These are phyloP conservation scores for Debaryomyces nepalensis DNA, from an alignment of 1,139 yeast genomes.

Conservation along the genomic window DNA sequence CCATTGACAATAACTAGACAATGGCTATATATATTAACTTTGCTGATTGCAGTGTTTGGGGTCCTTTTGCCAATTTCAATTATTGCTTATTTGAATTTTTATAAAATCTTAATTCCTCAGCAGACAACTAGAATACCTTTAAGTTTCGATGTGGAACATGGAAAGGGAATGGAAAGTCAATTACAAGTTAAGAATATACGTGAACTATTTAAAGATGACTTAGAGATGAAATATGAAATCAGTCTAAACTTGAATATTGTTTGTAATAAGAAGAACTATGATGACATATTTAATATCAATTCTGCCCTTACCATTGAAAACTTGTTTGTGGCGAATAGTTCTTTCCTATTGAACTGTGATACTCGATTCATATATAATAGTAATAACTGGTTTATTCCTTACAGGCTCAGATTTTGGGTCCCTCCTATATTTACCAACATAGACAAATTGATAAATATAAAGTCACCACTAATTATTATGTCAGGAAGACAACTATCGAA, in stretches of 20 bases:
- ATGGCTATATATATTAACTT: slow-evolving; percentile 26
- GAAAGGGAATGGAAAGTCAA: slow-evolving; percentile 7
- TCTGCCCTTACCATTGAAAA: slow-evolving; percentile 8
- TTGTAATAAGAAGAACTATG: slow-evolving; percentile 23
- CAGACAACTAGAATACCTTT: slow-evolving; percentile 21
- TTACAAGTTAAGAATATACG: background rate
- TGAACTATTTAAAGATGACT: slow-evolving; percentile 15
- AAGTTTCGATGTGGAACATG: slow-evolving; percentile 9
- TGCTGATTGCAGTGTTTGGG: slow-evolving; percentile 22
- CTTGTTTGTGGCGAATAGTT: slow-evolving; percentile 13
- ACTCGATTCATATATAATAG: slow-evolving; percentile 30
- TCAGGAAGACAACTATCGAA: slow-evolving; percentile 6
- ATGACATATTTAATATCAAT: slow-evolving; percentile 19
- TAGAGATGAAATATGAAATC: slow-evolving; percentile 20
- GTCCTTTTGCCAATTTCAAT: slow-evolving; percentile 32
- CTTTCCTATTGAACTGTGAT: slow-evolving; percentile 37
- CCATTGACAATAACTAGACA: slow-evolving; percentile 16
- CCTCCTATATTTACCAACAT: slow-evolving; percentile 39
- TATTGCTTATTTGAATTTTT: slow-evolving; percentile 32
- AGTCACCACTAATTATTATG: background rate
- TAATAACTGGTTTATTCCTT: slow-evolving; percentile 42
- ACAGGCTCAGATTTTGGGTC: slow-evolving; percentile 40
- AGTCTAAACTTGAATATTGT: slow-evolving; percentile 20
- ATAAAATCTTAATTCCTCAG: slow-evolving; percentile 29
- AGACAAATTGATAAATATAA: slow-evolving; percentile 19